Evolutionary conservation across 2,329 filamentous ascomycete species (phyloP).

Genomic region (Grosmannia clavigera): DNA sequence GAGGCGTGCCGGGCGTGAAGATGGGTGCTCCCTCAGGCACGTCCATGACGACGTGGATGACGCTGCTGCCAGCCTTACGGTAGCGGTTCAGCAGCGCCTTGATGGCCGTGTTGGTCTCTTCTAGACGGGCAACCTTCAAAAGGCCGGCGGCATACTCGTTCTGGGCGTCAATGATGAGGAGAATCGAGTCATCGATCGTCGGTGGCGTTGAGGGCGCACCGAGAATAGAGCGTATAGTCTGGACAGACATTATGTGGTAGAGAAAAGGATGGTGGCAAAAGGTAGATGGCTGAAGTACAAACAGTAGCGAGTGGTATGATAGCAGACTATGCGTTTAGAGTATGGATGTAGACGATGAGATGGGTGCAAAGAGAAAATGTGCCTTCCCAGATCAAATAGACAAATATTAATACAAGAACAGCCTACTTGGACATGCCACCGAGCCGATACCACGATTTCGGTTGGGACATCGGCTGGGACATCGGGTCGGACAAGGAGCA

Average conservation of each 20-base stretch:
- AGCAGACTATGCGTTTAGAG: too few relatives aligned
- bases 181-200: slow-evolving; percentile 1
- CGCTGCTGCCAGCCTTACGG: background rate
- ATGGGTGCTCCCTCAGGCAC: slow-evolving; percentile 1
- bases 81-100: slow-evolving; percentile 4
- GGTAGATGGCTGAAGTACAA: background rate
- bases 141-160: slow-evolving; percentile 4
- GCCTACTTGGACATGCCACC: too few relatives aligned
- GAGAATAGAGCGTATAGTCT: slow-evolving; percentile 6
- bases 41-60: slow-evolving; percentile 7
- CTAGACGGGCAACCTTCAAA: background rate
- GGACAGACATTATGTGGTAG: background rate
- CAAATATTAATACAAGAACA: too few relatives aligned
- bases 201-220: slow-evolving; percentile 1
- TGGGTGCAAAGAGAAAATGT: too few relatives aligned
- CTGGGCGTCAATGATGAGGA: slow-evolving; percentile 7
- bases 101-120: slow-evolving; percentile 4
- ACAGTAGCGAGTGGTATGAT: background rate
- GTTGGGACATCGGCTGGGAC: background rate
- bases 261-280: background rate
- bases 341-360: too few relatives aligned
- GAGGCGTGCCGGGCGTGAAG: slow-evolving; percentile 6
- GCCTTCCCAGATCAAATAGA: too few relatives aligned
- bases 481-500: background rate
- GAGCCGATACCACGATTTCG: too few relatives aligned